Evolutionary conservation across 2,329 filamentous ascomycete species (phyloP).

Genomic region (Aspergillus candidus): DNA sequence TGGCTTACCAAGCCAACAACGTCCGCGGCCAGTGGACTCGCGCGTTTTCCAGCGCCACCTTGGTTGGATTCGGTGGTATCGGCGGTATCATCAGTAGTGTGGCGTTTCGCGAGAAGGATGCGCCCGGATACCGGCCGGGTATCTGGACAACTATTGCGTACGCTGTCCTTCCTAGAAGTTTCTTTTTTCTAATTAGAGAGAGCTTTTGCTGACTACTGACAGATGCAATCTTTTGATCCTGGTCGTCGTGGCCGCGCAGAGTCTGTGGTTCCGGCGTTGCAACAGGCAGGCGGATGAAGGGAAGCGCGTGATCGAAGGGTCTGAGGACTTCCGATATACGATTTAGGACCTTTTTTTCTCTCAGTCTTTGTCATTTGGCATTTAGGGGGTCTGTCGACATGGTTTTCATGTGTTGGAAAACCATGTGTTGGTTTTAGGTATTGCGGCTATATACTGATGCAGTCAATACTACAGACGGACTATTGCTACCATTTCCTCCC

Average conservation of each 20-base stretch:
- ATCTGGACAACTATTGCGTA: constrained; percentile 25
- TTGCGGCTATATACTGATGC: too few species aligned
- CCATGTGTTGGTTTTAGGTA: too few species aligned
- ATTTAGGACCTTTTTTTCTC: constrained; percentile 7
- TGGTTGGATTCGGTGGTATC: constrained; percentile 70
- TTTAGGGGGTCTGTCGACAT: too few species aligned
- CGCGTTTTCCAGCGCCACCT: constrained; percentile 67
- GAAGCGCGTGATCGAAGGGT: constrained; percentile 27
- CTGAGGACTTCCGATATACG: constrained; percentile 31
- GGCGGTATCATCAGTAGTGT: constrained; percentile 73
- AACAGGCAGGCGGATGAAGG: constrained; percentile 28
- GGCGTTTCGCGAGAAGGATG: constrained; percentile 55
- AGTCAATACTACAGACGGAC: too few species aligned
- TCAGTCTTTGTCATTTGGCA: too few species aligned
- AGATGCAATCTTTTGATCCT: constrained; percentile 28
- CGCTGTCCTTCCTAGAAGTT: constrained; percentile 3
- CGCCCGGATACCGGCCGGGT: constrained; percentile 29
- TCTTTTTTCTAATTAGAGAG: too few species aligned
- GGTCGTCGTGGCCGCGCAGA: constrained; percentile 18
- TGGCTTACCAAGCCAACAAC: constrained; percentile 82
- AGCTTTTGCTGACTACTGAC: constrained; percentile 2
- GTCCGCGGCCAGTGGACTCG: constrained; percentile 85
- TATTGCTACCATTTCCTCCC: too few species aligned
- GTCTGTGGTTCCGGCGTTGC: constrained; percentile 24
- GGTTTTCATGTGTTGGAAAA: too few species aligned